A percentile compares a stretch with the other conserved stretches of the same genome.
These are phyloP conservation scores for Glycine tomentella DNA, from an alignment of 306 rosid species.

Conservation along the genomic window DNA sequence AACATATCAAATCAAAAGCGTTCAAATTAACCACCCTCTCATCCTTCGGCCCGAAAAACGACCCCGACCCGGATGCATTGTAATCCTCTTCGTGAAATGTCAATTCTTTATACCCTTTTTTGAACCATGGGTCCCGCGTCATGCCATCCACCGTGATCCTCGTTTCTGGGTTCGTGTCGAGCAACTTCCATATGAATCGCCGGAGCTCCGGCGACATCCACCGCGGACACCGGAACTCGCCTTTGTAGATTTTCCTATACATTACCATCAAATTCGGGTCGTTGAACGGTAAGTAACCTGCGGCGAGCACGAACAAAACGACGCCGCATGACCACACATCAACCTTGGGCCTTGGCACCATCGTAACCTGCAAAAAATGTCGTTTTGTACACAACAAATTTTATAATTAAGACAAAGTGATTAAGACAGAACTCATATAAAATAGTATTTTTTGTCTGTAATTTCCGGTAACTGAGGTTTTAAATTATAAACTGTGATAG, in stretches of 20 bases:
- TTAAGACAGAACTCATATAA: no score
- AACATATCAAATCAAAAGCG: conserved; percentile 53
- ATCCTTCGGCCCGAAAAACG: background rate
- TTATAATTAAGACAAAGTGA: no score
- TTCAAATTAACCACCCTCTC: conserved; percentile 45
- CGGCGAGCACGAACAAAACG: conserved; percentile 51
- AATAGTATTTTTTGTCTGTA: no score
- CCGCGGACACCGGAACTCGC: conserved; percentile 57
- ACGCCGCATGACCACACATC: conserved; percentile 65
- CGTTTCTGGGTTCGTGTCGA: conserved; percentile 54
- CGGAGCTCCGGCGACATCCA: conserved; percentile 58
- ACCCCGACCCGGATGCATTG: background rate
- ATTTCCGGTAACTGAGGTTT: no score
- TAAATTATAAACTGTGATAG: no score
- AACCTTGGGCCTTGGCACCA: conserved; percentile 52
- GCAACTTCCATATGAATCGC: conserved; percentile 38
- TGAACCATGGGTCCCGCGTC: conserved; percentile 57
- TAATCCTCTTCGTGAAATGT: conserved; percentile 46
- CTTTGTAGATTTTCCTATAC: conserved; percentile 56
- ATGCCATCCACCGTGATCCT: conserved; percentile 56
- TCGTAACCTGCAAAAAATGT: conserved; percentile 43
- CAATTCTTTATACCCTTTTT: conserved; percentile 42
- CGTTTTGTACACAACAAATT: background rate
- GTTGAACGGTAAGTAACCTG: conserved; percentile 57
- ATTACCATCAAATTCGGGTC: conserved; percentile 57